phyloP scores from a whole-genome alignment of 2,329 filamentous ascomycete genomes.

The Aureobasidium sp. region DNA sequence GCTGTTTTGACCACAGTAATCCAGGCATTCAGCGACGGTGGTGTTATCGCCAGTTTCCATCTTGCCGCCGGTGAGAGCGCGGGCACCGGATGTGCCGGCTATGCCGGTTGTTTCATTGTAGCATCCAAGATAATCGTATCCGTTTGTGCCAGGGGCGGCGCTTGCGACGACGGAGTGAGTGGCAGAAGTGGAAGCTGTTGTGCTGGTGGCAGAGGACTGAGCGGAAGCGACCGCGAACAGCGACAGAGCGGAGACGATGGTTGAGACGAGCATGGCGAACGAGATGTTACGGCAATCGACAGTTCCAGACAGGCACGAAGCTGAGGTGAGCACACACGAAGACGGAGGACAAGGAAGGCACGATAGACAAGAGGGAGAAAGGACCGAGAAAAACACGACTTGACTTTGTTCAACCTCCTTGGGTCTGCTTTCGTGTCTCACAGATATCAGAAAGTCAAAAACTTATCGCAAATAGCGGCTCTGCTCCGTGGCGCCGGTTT shows the following conservation, averaged over 20 bases:
- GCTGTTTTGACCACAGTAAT: constrained; percentile 40
- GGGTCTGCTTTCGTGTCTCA: not conserved
- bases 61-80: constrained; percentile 43
- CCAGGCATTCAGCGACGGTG: constrained; percentile 47
- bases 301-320: not conserved
- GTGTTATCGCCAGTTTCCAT: constrained; percentile 36
- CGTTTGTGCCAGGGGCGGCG: constrained; percentile 14
- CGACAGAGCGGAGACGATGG: constrained; percentile 15
- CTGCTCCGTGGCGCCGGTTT: not conserved
- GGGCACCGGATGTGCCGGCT: constrained; percentile 33
- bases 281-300: not conserved
- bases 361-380: not conserved
- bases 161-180: constrained; percentile 19
- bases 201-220: constrained; percentile 22
- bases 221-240: constrained; percentile 19
- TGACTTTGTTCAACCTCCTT: not conserved
- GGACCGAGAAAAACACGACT: not conserved
- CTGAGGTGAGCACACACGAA: not conserved
- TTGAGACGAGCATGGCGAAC: not conserved
- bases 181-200: constrained; percentile 25
- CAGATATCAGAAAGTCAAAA: not conserved
- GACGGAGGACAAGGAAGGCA: not conserved
- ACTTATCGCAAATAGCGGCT: constrained; percentile 7
- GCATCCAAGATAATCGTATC: constrained; percentile 51
- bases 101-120: constrained; percentile 49